Evolutionary conservation across 192 early-diverging fungal species (phyloP).

Genomic region (Coemansia aciculifera): DNA sequence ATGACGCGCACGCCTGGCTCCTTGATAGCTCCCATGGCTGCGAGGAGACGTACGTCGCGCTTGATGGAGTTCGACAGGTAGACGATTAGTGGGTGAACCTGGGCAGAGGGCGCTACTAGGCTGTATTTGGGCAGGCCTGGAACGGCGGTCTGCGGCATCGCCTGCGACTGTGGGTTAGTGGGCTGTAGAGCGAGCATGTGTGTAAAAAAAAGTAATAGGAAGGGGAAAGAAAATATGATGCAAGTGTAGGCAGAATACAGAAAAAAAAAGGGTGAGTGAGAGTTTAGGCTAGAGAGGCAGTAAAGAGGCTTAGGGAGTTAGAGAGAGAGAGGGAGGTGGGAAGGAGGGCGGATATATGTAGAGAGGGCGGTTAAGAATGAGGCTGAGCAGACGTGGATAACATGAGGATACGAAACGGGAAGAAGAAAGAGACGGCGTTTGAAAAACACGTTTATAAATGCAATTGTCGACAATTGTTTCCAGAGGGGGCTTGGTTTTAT

Average conservation of each 20-base stretch:
- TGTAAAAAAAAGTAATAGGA: neutral
- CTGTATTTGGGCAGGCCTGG: slow-evolving; percentile 27
- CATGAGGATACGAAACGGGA: slow-evolving; percentile 19
- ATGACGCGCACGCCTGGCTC: slow-evolving; percentile 39
- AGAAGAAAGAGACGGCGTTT: slow-evolving; percentile 23
- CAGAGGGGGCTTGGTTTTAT: neutral
- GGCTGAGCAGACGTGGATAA: slow-evolving; percentile 36
- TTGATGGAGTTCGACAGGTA: slow-evolving; percentile 51
- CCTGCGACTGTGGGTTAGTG: slow-evolving; percentile 14
- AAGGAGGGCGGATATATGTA: slow-evolving; percentile 6
- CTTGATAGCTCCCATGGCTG: slow-evolving; percentile 48
- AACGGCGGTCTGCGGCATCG: slow-evolving; percentile 12
- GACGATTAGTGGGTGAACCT: slow-evolving; percentile 30
- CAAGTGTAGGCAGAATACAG: neutral
- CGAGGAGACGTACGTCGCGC: slow-evolving; percentile 51
- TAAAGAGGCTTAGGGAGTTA: neutral
- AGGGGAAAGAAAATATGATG: neutral
- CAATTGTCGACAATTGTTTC: slow-evolving; percentile 6
- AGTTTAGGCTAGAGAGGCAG: neutral
- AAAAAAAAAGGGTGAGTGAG: slow-evolving; percentile 2
- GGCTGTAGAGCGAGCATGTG: slow-evolving; percentile 37
- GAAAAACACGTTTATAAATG: slow-evolving; percentile 36
- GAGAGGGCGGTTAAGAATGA: slow-evolving; percentile 23
- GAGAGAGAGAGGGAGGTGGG: slow-evolving; percentile 1
- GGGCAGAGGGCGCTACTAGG: slow-evolving; percentile 20